Evolutionary conservation across 2,329 filamentous ascomycete genomes (phyloP).

Genomic region (Claviceps digitariae): DNA sequence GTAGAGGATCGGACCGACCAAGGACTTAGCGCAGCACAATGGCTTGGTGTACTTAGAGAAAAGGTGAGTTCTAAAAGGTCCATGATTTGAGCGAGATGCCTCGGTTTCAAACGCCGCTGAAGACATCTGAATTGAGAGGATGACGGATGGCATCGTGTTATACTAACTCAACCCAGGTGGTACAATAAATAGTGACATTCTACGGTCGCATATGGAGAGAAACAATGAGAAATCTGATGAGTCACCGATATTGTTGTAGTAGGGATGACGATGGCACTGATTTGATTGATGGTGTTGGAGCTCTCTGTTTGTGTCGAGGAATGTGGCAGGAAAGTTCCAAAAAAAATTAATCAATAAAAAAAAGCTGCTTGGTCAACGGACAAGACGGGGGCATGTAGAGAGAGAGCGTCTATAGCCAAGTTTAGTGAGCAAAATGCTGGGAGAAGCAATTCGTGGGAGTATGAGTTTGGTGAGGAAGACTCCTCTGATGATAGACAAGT

Average conservation of each 20-base stretch:
- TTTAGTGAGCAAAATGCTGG: neutral
- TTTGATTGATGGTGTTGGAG: neutral
- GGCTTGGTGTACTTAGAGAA: conserved; percentile 82
- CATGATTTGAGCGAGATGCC: neutral
- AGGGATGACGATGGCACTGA: neutral
- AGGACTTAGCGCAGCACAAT: conserved; percentile 83
- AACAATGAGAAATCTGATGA: neutral
- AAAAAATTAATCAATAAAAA: neutral
- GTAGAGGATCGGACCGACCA: conserved; percentile 94
- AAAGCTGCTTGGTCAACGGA: neutral
- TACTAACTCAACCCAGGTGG: neutral
- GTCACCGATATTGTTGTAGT: neutral
- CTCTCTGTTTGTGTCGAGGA: neutral
- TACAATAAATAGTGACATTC: conserved; percentile 2
- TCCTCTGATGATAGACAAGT: neutral
- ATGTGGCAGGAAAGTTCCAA: neutral
- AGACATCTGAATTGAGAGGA: neutral
- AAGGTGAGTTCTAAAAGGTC: conserved; percentile 48
- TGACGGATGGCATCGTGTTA: neutral
- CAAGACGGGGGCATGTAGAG: neutral
- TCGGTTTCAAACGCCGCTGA: neutral
- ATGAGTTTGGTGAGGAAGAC: neutral
- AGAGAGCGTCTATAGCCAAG: neutral
- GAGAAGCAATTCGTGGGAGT: neutral
- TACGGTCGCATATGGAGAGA: neutral